These are phyloP conservation scores for Ailanthus altissimus DNA, from an alignment of 345 rosid genomes.

Conservation along the genomic window DNA sequence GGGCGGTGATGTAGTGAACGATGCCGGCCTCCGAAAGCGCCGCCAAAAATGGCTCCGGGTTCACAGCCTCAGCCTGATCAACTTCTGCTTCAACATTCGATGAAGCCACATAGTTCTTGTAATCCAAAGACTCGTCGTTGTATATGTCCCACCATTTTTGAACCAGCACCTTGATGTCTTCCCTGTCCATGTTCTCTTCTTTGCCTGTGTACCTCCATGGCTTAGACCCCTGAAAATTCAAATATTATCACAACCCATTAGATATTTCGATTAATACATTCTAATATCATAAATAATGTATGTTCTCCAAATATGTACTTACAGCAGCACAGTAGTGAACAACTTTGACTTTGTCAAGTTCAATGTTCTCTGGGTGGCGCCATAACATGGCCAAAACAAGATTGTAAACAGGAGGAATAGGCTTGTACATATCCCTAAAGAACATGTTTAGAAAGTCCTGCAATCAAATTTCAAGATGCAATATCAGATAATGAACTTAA, in stretches of 20 bases:
- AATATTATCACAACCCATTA: too few species aligned
- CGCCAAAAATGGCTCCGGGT: slow-evolving; percentile 24
- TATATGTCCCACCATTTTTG: slow-evolving; percentile 56
- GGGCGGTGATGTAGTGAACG: slow-evolving; percentile 33
- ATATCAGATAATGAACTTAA: neutral
- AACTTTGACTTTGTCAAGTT: slow-evolving; percentile 53
- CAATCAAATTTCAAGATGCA: neutral
- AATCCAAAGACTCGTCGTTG: slow-evolving; percentile 45
- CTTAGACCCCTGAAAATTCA: slow-evolving; percentile 38
- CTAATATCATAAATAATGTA: too few species aligned
- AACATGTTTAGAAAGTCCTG: slow-evolving; percentile 70
- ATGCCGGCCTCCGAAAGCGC: slow-evolving; percentile 45
- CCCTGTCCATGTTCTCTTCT: slow-evolving; percentile 49
- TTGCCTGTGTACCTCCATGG: slow-evolving; percentile 60
- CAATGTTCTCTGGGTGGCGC: slow-evolving; percentile 79
- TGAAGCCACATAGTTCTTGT: slow-evolving; percentile 19
- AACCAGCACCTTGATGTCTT: slow-evolving; percentile 49
- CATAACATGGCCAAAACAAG: slow-evolving; percentile 77
- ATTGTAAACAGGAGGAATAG: slow-evolving; percentile 58
- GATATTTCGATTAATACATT: neutral
- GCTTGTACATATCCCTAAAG: slow-evolving; percentile 63
- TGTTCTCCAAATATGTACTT: neutral
- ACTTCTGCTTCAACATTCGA: neutral
- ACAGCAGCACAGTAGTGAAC: slow-evolving; percentile 73
- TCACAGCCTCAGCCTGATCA: slow-evolving; percentile 3